Conservation (phyloP, 1,284 basidiomycete genomes). For the Puccinia hordei region DNA sequence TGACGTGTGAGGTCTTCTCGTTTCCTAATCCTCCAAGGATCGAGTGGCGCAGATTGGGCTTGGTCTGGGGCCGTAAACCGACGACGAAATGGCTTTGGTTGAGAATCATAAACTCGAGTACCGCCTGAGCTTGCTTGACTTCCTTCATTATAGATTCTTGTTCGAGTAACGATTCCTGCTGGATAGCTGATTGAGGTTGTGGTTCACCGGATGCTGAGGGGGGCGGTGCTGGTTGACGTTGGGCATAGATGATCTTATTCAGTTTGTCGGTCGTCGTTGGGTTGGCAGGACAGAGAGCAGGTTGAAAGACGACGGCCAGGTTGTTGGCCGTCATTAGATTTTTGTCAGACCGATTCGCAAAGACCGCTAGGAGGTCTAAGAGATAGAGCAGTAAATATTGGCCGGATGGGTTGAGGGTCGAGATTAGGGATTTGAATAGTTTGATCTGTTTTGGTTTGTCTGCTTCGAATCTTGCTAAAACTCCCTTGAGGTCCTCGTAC, state of each 20-base stretch:
- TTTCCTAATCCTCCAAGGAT: not conserved
- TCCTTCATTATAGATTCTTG: slow-evolving; percentile 44
- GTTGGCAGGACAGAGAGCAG: slow-evolving; percentile 66
- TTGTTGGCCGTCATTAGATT: slow-evolving; percentile 96
- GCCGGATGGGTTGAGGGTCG: slow-evolving; percentile 79
- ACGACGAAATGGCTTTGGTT: slow-evolving; percentile 49
- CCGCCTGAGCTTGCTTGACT: slow-evolving; percentile 45
- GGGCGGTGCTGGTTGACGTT: not conserved
- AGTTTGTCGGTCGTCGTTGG: slow-evolving; percentile 25
- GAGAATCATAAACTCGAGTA: slow-evolving; percentile 45
- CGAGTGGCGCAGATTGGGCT: slow-evolving; percentile 4
- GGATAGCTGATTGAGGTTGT: slow-evolving; percentile 13
- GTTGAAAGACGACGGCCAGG: slow-evolving; percentile 90
- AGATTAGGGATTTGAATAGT: slow-evolving; percentile 78
- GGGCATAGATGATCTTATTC: slow-evolving; percentile 45
- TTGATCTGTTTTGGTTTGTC: slow-evolving; percentile 39
- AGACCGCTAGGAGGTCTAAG: slow-evolving; percentile 90
- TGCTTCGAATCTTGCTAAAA: slow-evolving; percentile 13
- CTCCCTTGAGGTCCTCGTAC: slow-evolving; percentile 25
- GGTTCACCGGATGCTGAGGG: not conserved
- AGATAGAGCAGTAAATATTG: slow-evolving; percentile 95
- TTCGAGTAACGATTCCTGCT: slow-evolving; percentile 42
- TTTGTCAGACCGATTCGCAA: slow-evolving; percentile 83
- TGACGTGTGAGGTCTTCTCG: slow-evolving; percentile 7
- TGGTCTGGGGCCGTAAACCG: slow-evolving; percentile 35